Percentiles rank a stretch among this genome's conserved stretches.
Evolutionary conservation across 2,329 filamentous ascomycete species (phyloP).

Genomic region (Claviceps lovelessii): DNA sequence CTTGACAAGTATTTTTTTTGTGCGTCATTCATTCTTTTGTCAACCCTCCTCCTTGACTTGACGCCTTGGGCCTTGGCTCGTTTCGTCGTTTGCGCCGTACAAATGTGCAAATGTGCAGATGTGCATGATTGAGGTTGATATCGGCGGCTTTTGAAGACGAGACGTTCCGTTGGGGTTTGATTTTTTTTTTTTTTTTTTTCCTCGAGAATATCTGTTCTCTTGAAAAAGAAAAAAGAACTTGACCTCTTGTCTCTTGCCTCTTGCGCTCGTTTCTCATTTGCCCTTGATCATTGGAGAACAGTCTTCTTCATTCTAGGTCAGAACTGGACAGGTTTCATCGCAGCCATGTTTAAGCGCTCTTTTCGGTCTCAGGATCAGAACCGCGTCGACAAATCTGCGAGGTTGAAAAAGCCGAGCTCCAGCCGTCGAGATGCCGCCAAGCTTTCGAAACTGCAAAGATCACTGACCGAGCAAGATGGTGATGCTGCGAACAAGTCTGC

Average conservation of each 20-base stretch:
- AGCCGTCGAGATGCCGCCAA: conserved; percentile 57
- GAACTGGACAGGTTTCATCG: too few species aligned
- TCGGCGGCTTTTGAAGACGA: background rate
- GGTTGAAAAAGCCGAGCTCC: conserved; percentile 50
- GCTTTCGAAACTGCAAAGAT: conserved; percentile 73
- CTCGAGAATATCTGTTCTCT: too few species aligned
- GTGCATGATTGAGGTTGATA: conserved; percentile 4
- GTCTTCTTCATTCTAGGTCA: too few species aligned
- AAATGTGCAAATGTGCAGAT: too few species aligned
- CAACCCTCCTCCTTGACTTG: too few species aligned
- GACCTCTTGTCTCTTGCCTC: too few species aligned
- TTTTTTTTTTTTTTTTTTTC: too few species aligned
- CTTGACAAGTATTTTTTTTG: too few species aligned
- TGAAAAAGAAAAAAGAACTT: too few species aligned
- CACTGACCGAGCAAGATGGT: conserved; percentile 45
- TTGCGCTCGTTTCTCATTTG: conserved; percentile 1
- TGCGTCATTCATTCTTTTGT: conserved; percentile 23
- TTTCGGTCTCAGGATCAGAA: conserved; percentile 59
- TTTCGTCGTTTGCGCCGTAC: too few species aligned
- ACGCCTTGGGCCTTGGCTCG: too few species aligned
- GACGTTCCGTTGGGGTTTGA: background rate
- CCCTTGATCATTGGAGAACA: too few species aligned
- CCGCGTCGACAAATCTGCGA: conserved; percentile 77
- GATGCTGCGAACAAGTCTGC: conserved; percentile 17
- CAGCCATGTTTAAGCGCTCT: conserved; percentile 78